Conservation (phyloP, 2,329 filamentous ascomycete species). For the Hymenoscyphus occultus region DNA sequence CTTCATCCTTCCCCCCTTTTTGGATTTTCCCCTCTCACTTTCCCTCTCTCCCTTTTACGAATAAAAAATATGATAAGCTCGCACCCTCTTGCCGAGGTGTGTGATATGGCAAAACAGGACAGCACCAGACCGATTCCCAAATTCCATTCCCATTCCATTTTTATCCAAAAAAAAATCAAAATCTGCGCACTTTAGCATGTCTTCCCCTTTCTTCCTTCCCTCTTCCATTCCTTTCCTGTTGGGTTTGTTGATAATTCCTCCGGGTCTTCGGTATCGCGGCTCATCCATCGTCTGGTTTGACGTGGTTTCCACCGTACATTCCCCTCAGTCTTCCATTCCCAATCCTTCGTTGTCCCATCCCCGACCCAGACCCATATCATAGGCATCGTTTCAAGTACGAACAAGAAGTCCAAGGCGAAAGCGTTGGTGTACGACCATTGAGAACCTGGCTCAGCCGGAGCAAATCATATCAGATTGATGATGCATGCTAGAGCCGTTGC, state of each 20-base stretch:
- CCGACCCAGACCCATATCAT: too few species aligned
- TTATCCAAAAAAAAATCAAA: background rate
- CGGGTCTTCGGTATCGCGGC: too few species aligned
- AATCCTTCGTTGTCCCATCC: too few species aligned
- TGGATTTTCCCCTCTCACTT: background rate
- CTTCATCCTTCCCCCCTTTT: too few species aligned
- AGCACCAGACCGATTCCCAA: background rate
- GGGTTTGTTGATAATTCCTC: too few species aligned
- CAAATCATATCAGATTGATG: slow-evolving; percentile 3
- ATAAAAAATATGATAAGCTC: background rate
- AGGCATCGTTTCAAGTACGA: too few species aligned
- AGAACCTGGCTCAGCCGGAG: background rate
- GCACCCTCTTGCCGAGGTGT: background rate
- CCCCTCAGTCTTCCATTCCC: too few species aligned
- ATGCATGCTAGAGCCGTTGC: background rate
- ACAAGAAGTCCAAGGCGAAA: background rate
- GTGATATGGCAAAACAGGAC: background rate
- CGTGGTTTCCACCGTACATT: too few species aligned
- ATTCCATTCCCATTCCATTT: background rate
- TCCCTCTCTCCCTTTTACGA: background rate
- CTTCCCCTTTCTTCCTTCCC: background rate
- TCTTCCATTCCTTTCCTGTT: background rate
- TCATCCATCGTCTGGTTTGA: too few species aligned
- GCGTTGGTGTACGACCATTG: background rate
- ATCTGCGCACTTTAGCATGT: background rate